Conservation (phyloP, 1,139 yeast species). For the Zhuliangozyma parablackwelliae region DNA sequence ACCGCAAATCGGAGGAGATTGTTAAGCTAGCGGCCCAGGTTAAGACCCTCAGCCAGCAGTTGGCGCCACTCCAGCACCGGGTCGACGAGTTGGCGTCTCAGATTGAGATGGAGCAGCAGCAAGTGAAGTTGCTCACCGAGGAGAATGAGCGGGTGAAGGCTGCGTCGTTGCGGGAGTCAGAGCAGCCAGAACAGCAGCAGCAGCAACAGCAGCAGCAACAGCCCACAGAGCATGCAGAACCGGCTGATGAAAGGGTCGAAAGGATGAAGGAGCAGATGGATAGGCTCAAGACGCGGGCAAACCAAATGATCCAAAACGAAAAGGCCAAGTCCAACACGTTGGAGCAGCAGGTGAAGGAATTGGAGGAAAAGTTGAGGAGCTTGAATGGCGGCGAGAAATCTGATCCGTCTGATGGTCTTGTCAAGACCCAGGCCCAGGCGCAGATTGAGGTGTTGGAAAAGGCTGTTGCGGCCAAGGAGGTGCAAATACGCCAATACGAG, state of each 20-base stretch:
- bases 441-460: slow-evolving; percentile 6
- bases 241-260: slow-evolving; percentile 18
- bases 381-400: background rate
- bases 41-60: slow-evolving; percentile 12
- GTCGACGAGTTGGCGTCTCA: slow-evolving; percentile 21
- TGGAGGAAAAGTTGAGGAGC: background rate
- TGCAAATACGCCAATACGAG: background rate
- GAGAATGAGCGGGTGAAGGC: slow-evolving; percentile 33
- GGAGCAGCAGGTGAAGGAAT: background rate
- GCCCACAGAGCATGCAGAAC: background rate
- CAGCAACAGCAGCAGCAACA: background rate
- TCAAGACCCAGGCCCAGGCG: background rate
- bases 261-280: slow-evolving; percentile 19
- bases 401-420: background rate
- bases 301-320: slow-evolving; percentile 3
- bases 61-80: slow-evolving; percentile 18
- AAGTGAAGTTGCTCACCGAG: slow-evolving; percentile 29
- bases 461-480: slow-evolving; percentile 8
- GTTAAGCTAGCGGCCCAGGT: slow-evolving; percentile 20
- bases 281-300: slow-evolving; percentile 12
- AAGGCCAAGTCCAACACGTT: too few relatives aligned
- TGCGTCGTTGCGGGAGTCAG: slow-evolving; percentile 5
- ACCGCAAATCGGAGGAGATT: slow-evolving; percentile 19
- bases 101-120: slow-evolving; percentile 29
- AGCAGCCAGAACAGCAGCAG: slow-evolving; percentile 1